A percentile compares a stretch with the other conserved stretches of the same genome.
These are phyloP conservation scores for Colletotrichum tamarilloi DNA, from an alignment of 2,329 filamentous ascomycete genomes.

Conservation along the genomic window DNA sequence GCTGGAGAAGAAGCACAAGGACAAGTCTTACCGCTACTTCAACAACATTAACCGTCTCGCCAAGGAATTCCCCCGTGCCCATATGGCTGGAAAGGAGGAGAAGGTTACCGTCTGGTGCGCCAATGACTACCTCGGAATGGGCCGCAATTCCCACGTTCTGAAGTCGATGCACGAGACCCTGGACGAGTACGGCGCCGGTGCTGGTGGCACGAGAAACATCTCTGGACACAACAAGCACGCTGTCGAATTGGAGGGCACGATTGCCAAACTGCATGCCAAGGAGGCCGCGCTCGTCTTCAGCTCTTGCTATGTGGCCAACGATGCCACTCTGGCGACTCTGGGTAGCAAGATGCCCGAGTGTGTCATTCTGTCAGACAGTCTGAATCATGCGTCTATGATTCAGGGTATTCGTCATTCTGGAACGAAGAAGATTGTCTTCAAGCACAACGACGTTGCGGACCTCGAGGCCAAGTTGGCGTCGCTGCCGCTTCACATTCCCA, in stretches of 20 bases:
- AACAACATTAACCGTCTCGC: constrained; percentile 99
- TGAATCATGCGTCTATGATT: constrained; percentile 99
- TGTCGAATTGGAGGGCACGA: constrained; percentile 80
- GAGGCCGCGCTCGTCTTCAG: constrained; percentile 94
- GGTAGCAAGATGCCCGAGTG: constrained; percentile 96
- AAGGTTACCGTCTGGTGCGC: constrained; percentile 98
- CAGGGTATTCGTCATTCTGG: constrained; percentile 98
- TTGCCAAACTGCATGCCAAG: constrained; percentile 91
- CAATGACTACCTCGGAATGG: constrained; percentile 99
- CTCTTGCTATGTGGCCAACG: constrained; percentile 98
- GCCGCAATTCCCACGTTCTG: constrained; percentile 86
- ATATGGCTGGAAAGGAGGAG: constrained; percentile 86
- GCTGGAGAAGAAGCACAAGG: constrained; percentile 98
- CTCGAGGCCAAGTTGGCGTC: constrained; percentile 92
- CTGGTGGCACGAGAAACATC: constrained; percentile 96
- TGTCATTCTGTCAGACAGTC: constrained; percentile 95
- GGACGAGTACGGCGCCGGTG: constrained; percentile 93
- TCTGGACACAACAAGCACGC: constrained; percentile 98
- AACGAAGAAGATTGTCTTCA: constrained; percentile 97
- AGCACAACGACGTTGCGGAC: constrained; percentile 96
- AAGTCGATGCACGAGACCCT: constrained; percentile 94
- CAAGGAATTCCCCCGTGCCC: constrained; percentile 94
- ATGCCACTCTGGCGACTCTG: constrained; percentile 95
- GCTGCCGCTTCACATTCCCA: constrained; percentile 85
- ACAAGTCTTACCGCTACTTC: constrained; percentile 99